Conservation (phyloP, 1,139 yeast genomes). For the Candida pseudocylindracea region DNA sequence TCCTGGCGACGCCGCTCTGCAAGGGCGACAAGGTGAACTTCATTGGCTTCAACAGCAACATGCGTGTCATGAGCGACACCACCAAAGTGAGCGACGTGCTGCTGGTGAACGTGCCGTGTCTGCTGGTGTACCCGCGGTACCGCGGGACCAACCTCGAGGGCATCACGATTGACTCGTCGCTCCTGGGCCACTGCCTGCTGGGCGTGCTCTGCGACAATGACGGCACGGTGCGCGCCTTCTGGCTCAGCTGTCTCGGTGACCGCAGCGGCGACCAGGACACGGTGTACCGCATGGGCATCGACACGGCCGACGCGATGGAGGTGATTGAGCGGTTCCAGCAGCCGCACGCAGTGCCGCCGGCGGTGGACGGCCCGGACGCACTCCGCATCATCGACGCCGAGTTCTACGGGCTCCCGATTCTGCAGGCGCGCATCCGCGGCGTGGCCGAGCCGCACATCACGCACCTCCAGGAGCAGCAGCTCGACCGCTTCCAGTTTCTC, state of each 20-base stretch:
- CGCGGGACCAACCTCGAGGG: conserved; percentile 74
- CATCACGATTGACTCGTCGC: conserved; percentile 47
- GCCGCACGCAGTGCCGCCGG: too few relatives aligned
- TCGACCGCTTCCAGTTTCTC: conserved; percentile 51
- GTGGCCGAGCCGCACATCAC: conserved; percentile 71
- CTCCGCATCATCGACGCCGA: conserved; percentile 61
- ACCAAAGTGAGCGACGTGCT: conserved; percentile 61
- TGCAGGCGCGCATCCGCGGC: conserved; percentile 67
- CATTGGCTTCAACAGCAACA: conserved; percentile 56
- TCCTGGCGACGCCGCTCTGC: conserved; percentile 32
- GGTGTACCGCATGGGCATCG: conserved; percentile 64
- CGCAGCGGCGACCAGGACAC: conserved; percentile 22
- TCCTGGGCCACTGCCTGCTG: conserved; percentile 54
- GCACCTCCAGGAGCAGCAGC: conserved; percentile 31
- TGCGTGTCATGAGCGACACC: conserved; percentile 52
- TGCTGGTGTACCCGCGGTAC: conserved; percentile 51
- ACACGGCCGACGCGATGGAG: conserved; percentile 36
- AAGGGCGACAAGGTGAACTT: conserved; percentile 62
- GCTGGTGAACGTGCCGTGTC: conserved; percentile 52
- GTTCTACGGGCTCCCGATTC: conserved; percentile 41
- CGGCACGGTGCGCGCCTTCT: conserved; percentile 33
- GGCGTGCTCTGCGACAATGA: conserved; percentile 35
- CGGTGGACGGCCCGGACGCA: conserved; percentile 26
- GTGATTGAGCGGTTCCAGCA: conserved; percentile 32
- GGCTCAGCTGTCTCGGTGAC: conserved; percentile 61